Base-by-base conservation (phyloP, 2,329 filamentous ascomycete genomes). In the Sporothrix phasma region DNA sequence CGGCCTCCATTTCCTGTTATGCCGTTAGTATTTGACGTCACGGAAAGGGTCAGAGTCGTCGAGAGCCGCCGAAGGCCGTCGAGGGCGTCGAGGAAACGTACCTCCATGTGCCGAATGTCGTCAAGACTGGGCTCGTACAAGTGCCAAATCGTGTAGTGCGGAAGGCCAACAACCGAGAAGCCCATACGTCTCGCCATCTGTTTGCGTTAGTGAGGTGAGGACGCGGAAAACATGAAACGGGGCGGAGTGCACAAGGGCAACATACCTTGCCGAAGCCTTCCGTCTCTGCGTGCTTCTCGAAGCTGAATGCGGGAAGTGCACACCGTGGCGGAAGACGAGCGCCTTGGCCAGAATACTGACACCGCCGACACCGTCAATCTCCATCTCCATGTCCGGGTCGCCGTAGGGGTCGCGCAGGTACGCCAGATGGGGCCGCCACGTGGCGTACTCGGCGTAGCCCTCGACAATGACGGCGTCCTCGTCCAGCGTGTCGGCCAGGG, bases 91-190 rank as follows among this genome's bases (percentile, higher is more conserved):
- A 7, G 34, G 10, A 47, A 53, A 71, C 78, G 66, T 75, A 87
- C 85, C 79, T 92, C 93, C 94, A 99, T 99, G 72, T 97, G 94
- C 66, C 89, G 87, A 67, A 97, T 90, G 72, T 99, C 94, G 72
- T 99, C 94, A 17, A 97, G 90, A 71, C 91, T 96, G n/a, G 94
- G 94, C 76, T 99, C 94, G 79, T 99, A 99, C 72, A 99, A 81
- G 86, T 99, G 94, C 94, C 94, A 99, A 69, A 99, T 97, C 0
- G 92, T 96, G 76, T 99, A 99, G 74, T 99, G 94, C 6, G 94
- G 94, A 54, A 99, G 81, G 37, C 94, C 94, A 65, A 99, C 89
- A 19, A 99, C 94, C 0, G 92, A 96, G 73, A 90, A 97, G 66
- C 89, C 83, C 94, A 99, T 97, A 66, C 90, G 88, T 75, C 91